Evolutionary conservation across 768 basidiomycete genomes (phyloP).

Genomic region (Podaxis pistillaris): DNA sequence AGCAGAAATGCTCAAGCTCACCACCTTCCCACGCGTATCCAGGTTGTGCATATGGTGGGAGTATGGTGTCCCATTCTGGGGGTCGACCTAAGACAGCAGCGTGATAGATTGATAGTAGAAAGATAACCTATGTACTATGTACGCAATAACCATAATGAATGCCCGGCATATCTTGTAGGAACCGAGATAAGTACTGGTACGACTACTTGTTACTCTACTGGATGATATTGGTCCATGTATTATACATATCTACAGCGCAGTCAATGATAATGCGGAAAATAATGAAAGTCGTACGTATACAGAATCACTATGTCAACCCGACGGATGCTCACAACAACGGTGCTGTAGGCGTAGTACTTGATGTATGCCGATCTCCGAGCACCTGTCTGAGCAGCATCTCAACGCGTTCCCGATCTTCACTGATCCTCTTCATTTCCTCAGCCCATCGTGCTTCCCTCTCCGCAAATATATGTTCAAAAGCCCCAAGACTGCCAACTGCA

Average conservation of each 20-base stretch:
- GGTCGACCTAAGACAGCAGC: background rate
- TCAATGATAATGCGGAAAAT: constrained; percentile 9
- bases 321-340: background rate
- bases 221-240: background rate
- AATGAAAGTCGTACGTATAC: background rate
- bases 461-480: constrained; percentile 64
- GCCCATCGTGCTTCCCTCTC: constrained; percentile 67
- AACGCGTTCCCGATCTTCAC: constrained; percentile 66
- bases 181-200: background rate
- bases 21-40: no score
- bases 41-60: no score
- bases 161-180: background rate
- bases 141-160: background rate
- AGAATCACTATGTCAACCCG: background rate
- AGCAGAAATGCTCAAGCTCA: no score
- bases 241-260: background rate
- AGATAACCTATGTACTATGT: background rate
- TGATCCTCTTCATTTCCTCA: constrained; percentile 65
- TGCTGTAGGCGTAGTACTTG: background rate
- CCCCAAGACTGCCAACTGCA: constrained; percentile 63
- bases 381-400: constrained; percentile 67
- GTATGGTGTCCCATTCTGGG: no score
- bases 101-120: background rate
- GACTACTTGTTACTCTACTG: background rate
- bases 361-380: constrained; percentile 36